Base-by-base conservation (phyloP, 2,329 filamentous ascomycete genomes). In the Penicillium polonicum region DNA sequence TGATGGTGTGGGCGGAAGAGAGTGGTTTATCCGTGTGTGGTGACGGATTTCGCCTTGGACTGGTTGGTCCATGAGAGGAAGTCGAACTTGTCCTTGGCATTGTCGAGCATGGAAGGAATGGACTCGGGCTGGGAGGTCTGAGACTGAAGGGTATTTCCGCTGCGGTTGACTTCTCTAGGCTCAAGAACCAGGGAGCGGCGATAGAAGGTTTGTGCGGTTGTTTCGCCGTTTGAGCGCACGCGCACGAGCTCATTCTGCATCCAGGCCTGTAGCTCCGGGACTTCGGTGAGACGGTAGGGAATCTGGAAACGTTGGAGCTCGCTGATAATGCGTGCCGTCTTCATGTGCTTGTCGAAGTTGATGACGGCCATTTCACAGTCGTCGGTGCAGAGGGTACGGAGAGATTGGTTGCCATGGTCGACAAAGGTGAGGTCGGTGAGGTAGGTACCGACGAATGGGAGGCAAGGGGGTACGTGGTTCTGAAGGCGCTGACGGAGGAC, bases 261-360 rank as follows among this genome's bases (percentile, higher is more conserved):
- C 93, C 93, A 99, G 25, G 93, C 88, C 72, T 97, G 93, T 72
- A 99, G 83, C 67, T 97, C 93, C 0, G 90, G 86, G 4, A 97
- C 81, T 70, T 94, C 89, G 2, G 84, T 83, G 19, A 99, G 83
- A 7, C 88, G 85, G 73, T 97, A 97, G 0, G 92, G 91, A 21
- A 96, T 90, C 76, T 99, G 94, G 79, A 97, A 97, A 19, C 92
- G 88, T 74, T 99, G 94, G 8, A 99, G 84, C 68, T 97, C 93
- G 62, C 91, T 90, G 68, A 99, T 96, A 70, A 97, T 95, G 76
- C 92, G 94, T 45, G 93, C 92, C 3, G 92, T 97, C 66, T 92
- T 91, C 68, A 87, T 89, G 73, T 97, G 92, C 78, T 97, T 97
- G 80, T 97, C 93, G 68, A 97, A 97, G 77, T 99, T 99, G 81